A percentile compares a stretch with the other conserved stretches of the same genome.
These are phyloP conservation scores for Entrophospora sp. DNA, from an alignment of 192 early-diverging fungal genomes.

Conservation along the genomic window DNA sequence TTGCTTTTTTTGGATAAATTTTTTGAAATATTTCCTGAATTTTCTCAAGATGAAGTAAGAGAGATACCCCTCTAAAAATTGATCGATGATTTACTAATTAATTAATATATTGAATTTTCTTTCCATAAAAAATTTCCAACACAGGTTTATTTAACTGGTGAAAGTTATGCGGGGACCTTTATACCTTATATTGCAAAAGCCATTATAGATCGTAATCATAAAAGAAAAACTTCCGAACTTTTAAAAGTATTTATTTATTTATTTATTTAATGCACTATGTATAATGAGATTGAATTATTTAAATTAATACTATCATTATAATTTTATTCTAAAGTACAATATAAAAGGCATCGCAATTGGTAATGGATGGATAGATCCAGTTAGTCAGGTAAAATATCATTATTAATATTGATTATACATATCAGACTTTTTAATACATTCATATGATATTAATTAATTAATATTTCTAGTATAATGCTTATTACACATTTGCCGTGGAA, in stretches of 20 bases:
- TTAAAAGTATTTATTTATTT: not conserved
- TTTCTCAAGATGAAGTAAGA: constrained; percentile 34
- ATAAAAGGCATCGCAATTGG: constrained; percentile 51
- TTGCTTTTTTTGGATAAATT: constrained; percentile 41
- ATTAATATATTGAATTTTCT: not conserved
- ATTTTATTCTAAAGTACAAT: constrained; percentile 29
- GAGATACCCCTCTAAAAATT: no score
- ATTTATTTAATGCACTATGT: not conserved
- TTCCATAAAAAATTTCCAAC: not conserved
- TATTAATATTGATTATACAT: not conserved
- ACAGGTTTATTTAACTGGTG: constrained; percentile 54
- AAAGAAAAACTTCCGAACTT: constrained; percentile 7
- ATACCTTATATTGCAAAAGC: constrained; percentile 48
- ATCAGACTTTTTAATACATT: not conserved
- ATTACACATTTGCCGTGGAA: constrained; percentile 28
- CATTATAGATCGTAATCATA: constrained; percentile 28
- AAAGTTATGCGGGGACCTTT: constrained; percentile 56
- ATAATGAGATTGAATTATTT: not conserved
- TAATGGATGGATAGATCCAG: constrained; percentile 57
- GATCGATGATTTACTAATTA: no score
- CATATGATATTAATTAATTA: not conserved
- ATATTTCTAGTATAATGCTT: constrained; percentile 34
- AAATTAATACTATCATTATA: not conserved
- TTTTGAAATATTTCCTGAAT: constrained; percentile 41
- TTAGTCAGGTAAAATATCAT: constrained; percentile 40